Conservation (phyloP, 1,284 basidiomycete species). For the Apiotrichum akiyoshidainum region DNA sequence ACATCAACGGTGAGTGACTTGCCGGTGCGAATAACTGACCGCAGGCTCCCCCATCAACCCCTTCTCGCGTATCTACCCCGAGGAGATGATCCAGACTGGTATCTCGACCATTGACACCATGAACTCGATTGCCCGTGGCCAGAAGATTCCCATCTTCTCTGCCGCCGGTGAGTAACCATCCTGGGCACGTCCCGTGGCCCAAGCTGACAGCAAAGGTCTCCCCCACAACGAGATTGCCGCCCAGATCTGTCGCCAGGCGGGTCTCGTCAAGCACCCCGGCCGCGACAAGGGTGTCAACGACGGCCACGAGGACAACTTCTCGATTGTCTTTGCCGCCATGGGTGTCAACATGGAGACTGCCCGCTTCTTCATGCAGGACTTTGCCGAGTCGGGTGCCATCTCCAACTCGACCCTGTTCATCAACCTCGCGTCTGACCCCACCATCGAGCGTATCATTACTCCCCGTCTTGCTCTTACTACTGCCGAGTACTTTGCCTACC, state of each 20-base stretch:
- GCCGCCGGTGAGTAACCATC: conserved; percentile 60
- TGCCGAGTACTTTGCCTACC: conserved; percentile 99
- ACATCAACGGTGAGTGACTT: conserved; percentile 81
- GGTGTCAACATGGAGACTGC: conserved; percentile 99
- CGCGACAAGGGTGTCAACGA: conserved; percentile 91
- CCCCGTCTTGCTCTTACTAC: conserved; percentile 97
- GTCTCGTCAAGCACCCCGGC: conserved; percentile 83
- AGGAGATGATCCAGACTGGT: conserved; percentile 99
- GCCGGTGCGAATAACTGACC: conserved; percentile 4
- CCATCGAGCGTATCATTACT: conserved; percentile 99
- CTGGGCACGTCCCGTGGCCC: background rate
- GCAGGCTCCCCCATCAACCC: conserved; percentile 98
- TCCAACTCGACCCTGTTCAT: conserved; percentile 98
- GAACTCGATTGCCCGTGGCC: conserved; percentile 99
- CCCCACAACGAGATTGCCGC: conserved; percentile 99
- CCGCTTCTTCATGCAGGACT: conserved; percentile 99
- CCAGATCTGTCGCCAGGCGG: conserved; percentile 99
- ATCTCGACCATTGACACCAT: conserved; percentile 98
- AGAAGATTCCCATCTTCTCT: conserved; percentile 99
- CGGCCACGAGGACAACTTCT: conserved; percentile 99
- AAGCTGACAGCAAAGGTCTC: conserved; percentile 60
- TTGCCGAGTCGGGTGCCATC: conserved; percentile 96
- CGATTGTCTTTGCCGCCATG: conserved; percentile 99
- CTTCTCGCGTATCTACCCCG: conserved; percentile 97
- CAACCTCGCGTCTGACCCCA: conserved; percentile 99